Evolutionary conservation across 148 eudicot genomes (phyloP).

Genomic region (Silene conica): DNA sequence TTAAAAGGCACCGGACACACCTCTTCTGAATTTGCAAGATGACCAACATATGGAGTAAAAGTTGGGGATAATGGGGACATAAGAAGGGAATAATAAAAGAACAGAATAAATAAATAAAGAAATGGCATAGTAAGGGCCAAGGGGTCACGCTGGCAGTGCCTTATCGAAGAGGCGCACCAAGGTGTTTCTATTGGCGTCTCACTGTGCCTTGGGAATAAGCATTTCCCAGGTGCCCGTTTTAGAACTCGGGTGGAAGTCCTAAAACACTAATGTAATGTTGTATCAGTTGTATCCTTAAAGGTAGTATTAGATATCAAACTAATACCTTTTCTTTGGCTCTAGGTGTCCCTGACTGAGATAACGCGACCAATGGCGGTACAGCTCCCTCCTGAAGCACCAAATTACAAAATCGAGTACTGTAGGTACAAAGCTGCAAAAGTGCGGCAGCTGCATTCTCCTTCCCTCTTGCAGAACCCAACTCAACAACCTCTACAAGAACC

Average conservation of each 20-base stretch:
- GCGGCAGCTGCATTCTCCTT: slow-evolving; percentile 96
- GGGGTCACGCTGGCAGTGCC: no score
- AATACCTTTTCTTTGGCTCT: slow-evolving; percentile 83
- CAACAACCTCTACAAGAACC: slow-evolving; percentile 80
- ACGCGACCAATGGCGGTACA: slow-evolving; percentile 84
- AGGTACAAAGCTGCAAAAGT: slow-evolving; percentile 72
- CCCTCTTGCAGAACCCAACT: slow-evolving; percentile 84
- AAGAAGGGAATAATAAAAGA: no score
- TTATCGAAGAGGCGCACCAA: neutral
- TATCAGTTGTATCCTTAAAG: neutral
- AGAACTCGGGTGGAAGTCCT: neutral
- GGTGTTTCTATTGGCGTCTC: neutral
- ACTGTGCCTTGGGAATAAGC: neutral
- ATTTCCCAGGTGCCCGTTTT: no score
- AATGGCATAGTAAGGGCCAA: no score
- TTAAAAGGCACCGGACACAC: no score
- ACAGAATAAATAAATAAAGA: no score
- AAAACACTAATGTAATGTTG: neutral
- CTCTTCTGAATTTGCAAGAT: no score
- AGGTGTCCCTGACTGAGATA: slow-evolving; percentile 82
- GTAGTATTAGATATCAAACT: neutral
- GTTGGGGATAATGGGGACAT: no score
- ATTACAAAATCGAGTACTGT: slow-evolving; percentile 55
- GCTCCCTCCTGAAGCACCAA: slow-evolving; percentile 80
- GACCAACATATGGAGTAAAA: no score